Percentiles rank a stretch among this genome's conserved stretches.
phyloP scores from a whole-genome alignment of 2,329 filamentous ascomycete species.

The Fusarium subtropicale region DNA sequence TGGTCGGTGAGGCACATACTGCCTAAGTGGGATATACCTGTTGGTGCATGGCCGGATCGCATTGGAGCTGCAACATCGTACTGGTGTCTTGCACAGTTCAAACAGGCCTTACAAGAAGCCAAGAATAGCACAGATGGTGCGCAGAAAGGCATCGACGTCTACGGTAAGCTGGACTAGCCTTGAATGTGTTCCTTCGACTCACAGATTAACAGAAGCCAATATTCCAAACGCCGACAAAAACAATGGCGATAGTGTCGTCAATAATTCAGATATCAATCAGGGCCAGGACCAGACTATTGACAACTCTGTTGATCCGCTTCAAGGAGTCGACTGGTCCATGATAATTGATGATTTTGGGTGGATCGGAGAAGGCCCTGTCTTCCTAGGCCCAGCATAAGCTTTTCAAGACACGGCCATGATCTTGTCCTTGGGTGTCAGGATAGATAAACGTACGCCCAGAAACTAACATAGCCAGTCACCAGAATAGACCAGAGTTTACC shows the following conservation, averaged over 20 bases:
- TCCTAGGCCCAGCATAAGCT: constrained; percentile 47
- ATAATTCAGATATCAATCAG: constrained; percentile 11
- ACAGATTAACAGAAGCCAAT: constrained; percentile 6
- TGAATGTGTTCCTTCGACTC: not conserved
- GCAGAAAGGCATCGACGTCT: constrained; percentile 48
- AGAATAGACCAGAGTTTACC: not conserved
- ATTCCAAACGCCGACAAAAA: not conserved
- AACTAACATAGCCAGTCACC: not conserved
- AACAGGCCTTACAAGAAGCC: constrained; percentile 56
- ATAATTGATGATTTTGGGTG: constrained; percentile 65
- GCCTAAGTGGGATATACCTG: constrained; percentile 55
- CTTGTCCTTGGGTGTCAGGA: no score
- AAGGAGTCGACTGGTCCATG: constrained; percentile 63
- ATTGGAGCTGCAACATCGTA: constrained; percentile 63
- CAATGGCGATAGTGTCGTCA: not conserved
- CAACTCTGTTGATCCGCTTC: constrained; percentile 52
- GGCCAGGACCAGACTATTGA: constrained; percentile 37
- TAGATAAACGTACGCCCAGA: not conserved
- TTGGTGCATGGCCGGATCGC: constrained; percentile 58
- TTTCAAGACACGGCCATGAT: no score
- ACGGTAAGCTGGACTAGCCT: constrained; percentile 42
- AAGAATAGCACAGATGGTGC: constrained; percentile 50
- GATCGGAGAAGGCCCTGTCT: constrained; percentile 50
- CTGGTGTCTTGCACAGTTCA: constrained; percentile 62
- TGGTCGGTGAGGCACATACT: constrained; percentile 57